A percentile compares a stretch with the other conserved stretches of the same genome.
These are phyloP conservation scores for Camellia sinensis DNA, from an alignment of 148 eudicot species.

Conservation along the genomic window DNA sequence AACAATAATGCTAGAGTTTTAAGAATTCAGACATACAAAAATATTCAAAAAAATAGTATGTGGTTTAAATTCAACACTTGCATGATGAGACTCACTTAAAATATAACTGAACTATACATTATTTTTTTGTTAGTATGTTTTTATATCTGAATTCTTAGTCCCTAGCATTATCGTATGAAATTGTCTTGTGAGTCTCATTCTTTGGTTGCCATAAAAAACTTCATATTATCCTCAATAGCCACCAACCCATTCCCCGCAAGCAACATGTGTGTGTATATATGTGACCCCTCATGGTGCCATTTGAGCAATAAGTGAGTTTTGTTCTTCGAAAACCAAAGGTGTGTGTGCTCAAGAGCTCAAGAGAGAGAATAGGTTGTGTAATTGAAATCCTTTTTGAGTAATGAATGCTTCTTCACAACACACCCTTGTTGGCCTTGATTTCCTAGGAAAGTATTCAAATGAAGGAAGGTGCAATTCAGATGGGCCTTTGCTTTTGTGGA, in stretches of 20 bases:
- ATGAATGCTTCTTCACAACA: slow-evolving; percentile 11
- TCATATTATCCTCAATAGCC: slow-evolving; percentile 4
- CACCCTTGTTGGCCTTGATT: neutral
- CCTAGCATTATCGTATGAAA: neutral
- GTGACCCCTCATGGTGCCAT: neutral
- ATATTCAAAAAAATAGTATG: too few relatives aligned
- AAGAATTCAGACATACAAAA: too few relatives aligned
- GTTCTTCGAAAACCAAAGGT: neutral
- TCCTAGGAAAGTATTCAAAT: neutral
- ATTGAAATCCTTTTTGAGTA: neutral
- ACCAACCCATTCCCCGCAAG: slow-evolving; percentile 12
- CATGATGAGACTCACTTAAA: too few relatives aligned
- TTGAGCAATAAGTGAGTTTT: neutral
- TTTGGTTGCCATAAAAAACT: slow-evolving; percentile 1
- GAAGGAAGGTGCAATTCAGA: neutral
- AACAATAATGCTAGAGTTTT: neutral
- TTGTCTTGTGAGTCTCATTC: neutral
- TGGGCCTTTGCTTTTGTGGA: neutral
- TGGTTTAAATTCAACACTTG: too few relatives aligned
- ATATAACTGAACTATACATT: neutral
- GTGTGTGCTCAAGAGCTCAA: neutral
- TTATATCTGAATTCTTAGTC: neutral
- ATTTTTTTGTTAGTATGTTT: neutral
- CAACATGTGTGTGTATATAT: neutral
- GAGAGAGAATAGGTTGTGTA: neutral